These are phyloP conservation scores for Prunus fruticosa DNA, from an alignment of 306 rosid species.

Conservation along the genomic window DNA sequence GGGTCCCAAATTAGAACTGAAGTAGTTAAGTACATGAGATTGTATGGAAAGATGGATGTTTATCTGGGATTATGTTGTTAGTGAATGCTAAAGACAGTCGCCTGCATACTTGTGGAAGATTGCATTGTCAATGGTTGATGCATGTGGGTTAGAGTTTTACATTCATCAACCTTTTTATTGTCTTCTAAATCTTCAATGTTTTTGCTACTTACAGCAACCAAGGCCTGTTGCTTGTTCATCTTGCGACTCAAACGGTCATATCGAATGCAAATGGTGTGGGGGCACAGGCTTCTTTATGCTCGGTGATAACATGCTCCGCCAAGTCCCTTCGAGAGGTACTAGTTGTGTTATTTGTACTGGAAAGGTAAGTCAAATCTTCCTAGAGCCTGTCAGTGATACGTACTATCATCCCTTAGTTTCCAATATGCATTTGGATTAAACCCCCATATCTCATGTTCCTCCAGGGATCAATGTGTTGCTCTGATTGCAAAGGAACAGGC, in stretches of 20 bases:
- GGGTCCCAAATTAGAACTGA: not conserved
- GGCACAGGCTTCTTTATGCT: conserved; percentile 92
- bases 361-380: conserved; percentile 44
- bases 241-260: conserved; percentile 73
- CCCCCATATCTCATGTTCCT: conserved; percentile 5
- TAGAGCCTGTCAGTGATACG: not conserved
- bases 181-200: conserved; percentile 18
- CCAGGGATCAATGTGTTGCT: conserved; percentile 55
- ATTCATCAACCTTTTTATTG: not conserved
- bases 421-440: not conserved
- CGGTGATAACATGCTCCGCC: conserved; percentile 97
- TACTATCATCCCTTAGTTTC: not conserved
- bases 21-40: not conserved
- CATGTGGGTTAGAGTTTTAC: not conserved
- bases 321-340: conserved; percentile 87
- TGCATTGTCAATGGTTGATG: not conserved
- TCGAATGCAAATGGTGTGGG: conserved; percentile 89
- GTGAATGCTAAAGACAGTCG: not conserved
- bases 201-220: conserved; percentile 69
- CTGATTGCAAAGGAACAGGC: conserved; percentile 62
- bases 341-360: conserved; percentile 79
- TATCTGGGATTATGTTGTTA: not conserved
- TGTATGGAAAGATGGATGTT: not conserved
- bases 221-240: conserved; percentile 80
- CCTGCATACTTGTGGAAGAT: not conserved